Base-by-base conservation (phyloP, 768 basidiomycete genomes). In the Hortiboletus campestris region DNA sequence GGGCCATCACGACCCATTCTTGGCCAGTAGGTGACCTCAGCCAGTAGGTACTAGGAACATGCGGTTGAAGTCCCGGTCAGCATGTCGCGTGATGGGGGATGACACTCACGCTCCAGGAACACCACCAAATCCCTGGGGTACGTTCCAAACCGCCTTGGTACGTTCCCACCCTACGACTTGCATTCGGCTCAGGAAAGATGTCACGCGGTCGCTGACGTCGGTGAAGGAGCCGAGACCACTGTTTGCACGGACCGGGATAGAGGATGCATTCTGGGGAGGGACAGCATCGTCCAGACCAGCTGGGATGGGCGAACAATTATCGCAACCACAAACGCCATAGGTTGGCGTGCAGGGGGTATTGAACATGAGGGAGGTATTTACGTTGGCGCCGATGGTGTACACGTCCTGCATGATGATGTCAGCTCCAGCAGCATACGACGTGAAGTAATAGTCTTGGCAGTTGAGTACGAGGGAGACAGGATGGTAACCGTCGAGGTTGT, bases 61-160 rank as follows among this genome's bases (percentile, higher is more conserved):
- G 9, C 2, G n/a, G 17, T 46, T 51, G 29, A 46, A 25, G 25
- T 25, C 14, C 13, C 12, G 10, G 5, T 49, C 20, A 11, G 34
- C 1, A 25, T 16, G 17, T 12, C 39, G 9, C 9, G 9, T 6
- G 22, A 35, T 6, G 20, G 32, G 8, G 42, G n/a, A 11, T 3
- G 32, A 0, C 5, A 69, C 76, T 64, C 45, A 77, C 74, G 67
- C 63, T 25, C 63, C 66, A 3, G 64, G 14, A 19, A 48, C 61
- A 41, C 78, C 79, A 35, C 88, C 87, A 59, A 91, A 91, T 2
- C 80, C 88, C 67, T 91, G 89, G 2, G 89, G 86, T 0, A 91
- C 88, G 6, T 83, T 82, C 90, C 90, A 92, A 4, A 89, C 77
- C 2, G 83, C 76, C 63, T 88, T 85, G 10, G 79, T 82, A 17